A percentile compares a stretch with the other conserved stretches of the same genome.
Conservation (phyloP, 495 filamentous ascomycete genomes). For the Neurospora intermedia region DNA sequence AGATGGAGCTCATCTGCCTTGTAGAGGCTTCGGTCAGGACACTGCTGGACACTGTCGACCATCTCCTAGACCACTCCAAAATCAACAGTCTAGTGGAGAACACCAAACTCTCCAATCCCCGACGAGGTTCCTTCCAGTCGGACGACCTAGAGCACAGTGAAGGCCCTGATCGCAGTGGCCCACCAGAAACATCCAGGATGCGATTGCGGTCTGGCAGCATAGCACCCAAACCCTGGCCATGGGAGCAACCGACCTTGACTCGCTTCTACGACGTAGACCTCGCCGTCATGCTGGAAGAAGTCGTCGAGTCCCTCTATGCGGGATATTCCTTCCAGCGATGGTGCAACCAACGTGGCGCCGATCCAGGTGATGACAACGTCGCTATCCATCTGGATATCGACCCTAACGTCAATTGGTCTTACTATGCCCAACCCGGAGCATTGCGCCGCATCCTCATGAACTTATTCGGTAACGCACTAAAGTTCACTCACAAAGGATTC, state of each 20-base stretch:
- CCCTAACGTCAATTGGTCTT: constrained; percentile 44
- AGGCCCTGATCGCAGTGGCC: neutral
- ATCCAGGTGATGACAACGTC: constrained; percentile 20
- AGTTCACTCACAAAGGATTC: constrained; percentile 59
- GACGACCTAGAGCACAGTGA: neutral
- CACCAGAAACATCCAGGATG: neutral
- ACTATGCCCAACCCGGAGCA: constrained; percentile 60
- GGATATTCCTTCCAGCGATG: neutral
- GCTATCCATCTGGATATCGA: constrained; percentile 56
- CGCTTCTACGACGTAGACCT: constrained; percentile 23
- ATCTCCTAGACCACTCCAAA: constrained; percentile 19
- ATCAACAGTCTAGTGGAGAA: constrained; percentile 3
- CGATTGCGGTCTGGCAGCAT: neutral
- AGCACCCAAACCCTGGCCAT: neutral
- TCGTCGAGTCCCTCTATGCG: constrained; percentile 29
- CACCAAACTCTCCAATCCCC: neutral
- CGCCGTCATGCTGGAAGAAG: constrained; percentile 45
- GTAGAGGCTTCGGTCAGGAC: constrained; percentile 68
- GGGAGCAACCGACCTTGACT: neutral
- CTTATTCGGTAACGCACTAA: constrained; percentile 71
- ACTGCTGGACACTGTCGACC: constrained; percentile 68
- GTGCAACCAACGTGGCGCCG: constrained; percentile 10
- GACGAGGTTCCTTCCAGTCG: neutral
- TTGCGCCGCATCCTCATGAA: constrained; percentile 72
- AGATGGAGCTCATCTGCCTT: constrained; percentile 57